Conservation (phyloP, 768 basidiomycete genomes). For the Russula lepida region DNA sequence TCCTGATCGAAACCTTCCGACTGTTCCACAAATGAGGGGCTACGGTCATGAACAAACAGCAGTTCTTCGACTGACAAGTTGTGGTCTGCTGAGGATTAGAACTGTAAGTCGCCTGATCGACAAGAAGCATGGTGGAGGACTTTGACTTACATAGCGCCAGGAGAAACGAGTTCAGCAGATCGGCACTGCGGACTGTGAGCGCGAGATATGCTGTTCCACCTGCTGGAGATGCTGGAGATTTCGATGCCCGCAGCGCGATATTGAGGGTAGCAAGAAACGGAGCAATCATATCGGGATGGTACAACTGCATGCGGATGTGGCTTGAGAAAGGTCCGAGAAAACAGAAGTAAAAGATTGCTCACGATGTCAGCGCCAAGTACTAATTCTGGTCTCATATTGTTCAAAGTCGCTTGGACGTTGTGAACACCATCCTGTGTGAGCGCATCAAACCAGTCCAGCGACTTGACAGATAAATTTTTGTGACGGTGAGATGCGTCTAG, state of each 20-base stretch:
- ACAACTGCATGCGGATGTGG: conserved; percentile 1
- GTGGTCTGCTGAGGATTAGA: conserved; percentile 2
- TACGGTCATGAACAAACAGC: background rate
- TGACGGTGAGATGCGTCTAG: conserved; percentile 50
- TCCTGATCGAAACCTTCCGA: conserved; percentile 10
- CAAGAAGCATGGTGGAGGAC: background rate
- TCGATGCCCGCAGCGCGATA: conserved; percentile 9
- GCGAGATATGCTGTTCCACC: conserved; percentile 15
- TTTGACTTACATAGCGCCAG: conserved; percentile 5
- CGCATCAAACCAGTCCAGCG: conserved; percentile 64
- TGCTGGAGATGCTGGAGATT: background rate
- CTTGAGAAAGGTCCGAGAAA: background rate
- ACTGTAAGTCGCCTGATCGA: background rate
- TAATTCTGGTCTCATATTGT: conserved; percentile 42
- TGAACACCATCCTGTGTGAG: conserved; percentile 27
- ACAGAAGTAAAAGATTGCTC: conserved; percentile 14
- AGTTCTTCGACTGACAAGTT: conserved; percentile 10
- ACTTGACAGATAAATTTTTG: conserved; percentile 34
- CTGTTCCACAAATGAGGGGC: conserved; percentile 5
- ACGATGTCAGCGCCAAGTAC: conserved; percentile 69
- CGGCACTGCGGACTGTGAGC: conserved; percentile 17
- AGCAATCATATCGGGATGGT: conserved; percentile 14
- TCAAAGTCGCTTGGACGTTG: conserved; percentile 30
- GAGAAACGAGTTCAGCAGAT: conserved; percentile 12
- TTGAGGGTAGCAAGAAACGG: conserved; percentile 18